phyloP scores from a whole-genome alignment of 1,139 yeast species.

The Debaryomycetaceae sp. region DNA sequence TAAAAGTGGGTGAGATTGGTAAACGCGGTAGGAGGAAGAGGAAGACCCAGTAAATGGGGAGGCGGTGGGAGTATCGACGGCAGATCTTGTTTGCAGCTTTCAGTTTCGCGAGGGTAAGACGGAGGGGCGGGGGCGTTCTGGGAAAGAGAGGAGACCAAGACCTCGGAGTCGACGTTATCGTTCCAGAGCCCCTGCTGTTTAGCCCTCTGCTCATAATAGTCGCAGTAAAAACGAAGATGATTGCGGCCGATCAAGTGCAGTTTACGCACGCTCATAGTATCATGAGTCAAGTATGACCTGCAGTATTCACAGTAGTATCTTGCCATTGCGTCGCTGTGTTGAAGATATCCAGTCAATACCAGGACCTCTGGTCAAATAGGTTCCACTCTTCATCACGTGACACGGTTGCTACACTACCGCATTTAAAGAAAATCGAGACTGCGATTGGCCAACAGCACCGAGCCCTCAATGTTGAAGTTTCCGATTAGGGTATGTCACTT shows the following conservation, averaged over 20 bases:
- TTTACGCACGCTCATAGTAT: constrained; percentile 75
- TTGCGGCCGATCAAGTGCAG: constrained; percentile 75
- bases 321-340: constrained; percentile 22
- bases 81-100: background rate
- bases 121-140: constrained; percentile 34
- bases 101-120: background rate
- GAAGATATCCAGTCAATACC: no score
- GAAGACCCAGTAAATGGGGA: constrained; percentile 23
- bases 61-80: constrained; percentile 26
- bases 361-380: no score
- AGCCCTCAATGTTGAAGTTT: no score
- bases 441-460: no score
- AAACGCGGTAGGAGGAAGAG: constrained; percentile 33
- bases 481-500: no score
- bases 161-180: constrained; percentile 28
- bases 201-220: constrained; percentile 59
- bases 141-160: constrained; percentile 27
- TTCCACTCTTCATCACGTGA: no score
- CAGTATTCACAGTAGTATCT: constrained; percentile 82
- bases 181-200: constrained; percentile 38
- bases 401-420: no score
- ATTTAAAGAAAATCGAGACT: no score
- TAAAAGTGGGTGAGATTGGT: no score
- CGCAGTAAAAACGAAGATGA: constrained; percentile 65
- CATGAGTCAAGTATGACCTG: constrained; percentile 78